Base-by-base conservation (phyloP, 805 yeast species). In the Candida xiaguanensis region DNA sequence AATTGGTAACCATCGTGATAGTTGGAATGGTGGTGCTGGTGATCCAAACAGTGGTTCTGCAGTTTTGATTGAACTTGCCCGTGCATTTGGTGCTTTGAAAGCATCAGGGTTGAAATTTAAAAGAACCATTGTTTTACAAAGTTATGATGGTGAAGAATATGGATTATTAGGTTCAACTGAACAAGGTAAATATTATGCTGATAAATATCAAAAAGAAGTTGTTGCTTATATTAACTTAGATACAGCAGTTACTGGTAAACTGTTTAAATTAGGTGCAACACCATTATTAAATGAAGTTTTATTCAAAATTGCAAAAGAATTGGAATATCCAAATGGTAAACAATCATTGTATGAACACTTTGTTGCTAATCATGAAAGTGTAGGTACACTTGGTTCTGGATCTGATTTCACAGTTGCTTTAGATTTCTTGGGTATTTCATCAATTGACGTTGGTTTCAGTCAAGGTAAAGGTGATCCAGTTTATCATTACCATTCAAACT, bases 381-480 rank as follows among this genome's bases (percentile, higher is more conserved):
- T 78, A 34, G 55, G 50, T 2, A 51, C 63, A 15, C 61, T 78
- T 11, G 76, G 78, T 2, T 69, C 77, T 8, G 74, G 76, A 5
- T 67, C 81, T 1, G 83, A 78, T 51, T 74, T 67, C 50, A 67
- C 77, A 2, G 78, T 77, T 8, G 80, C 81, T 48, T 85, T 82
- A 55, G 75, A 75, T 49, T 80, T 77, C 52, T 55, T 82, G 46
- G 90, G 88, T 5, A 74, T 83, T 28, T 85, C 90, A 2, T 71
- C 84, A 0, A 68, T 78, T 8, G 70, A 71, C 37, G 55, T 78
- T 38, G 74, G 77, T 7, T 68, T 67, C 42, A 38, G 43, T 23
- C 46, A 41, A 25, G 57, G 55, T 5, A 51, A 55, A 39, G 47
- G 40, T 3, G 82, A 78, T 53, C 72, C 82, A 4, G 64, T 78